phyloP scores from a whole-genome alignment of 2,329 filamentous ascomycete species.

The Cladophialophora carrionii region DNA sequence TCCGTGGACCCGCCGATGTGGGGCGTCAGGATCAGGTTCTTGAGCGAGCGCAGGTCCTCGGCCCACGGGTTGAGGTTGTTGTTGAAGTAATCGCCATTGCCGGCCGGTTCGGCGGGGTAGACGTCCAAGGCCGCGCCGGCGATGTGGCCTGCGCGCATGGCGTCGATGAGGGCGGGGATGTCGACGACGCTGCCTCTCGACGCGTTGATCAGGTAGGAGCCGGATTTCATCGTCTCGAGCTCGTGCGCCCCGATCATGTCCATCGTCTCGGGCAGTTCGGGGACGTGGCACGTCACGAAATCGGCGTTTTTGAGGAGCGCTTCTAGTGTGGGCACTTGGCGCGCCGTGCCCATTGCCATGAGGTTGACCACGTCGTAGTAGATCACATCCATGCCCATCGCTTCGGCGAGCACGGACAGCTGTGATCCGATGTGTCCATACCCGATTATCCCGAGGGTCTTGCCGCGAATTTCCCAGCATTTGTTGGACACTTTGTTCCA shows the following conservation, averaged over 20 bases:
- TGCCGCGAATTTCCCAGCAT: slow-evolving; percentile 98
- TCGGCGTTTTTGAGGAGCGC: slow-evolving; percentile 78
- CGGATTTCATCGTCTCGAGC: slow-evolving; percentile 86
- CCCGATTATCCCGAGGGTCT: slow-evolving; percentile 94
- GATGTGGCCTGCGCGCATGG: slow-evolving; percentile 81
- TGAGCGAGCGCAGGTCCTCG: slow-evolving; percentile 79
- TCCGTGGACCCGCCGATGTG: slow-evolving; percentile 98
- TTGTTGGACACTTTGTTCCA: slow-evolving; percentile 98
- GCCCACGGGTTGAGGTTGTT: slow-evolving; percentile 80
- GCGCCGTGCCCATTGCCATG: slow-evolving; percentile 89
- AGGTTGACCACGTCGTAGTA: slow-evolving; percentile 95
- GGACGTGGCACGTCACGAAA: slow-evolving; percentile 93
- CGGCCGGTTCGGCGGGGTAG: slow-evolving; percentile 89
- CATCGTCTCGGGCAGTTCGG: slow-evolving; percentile 88
- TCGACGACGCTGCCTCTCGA: slow-evolving; percentile 92
- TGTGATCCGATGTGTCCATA: slow-evolving; percentile 98
- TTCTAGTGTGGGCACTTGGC: slow-evolving; percentile 77
- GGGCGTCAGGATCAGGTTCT: slow-evolving; percentile 92
- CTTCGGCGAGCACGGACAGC: slow-evolving; percentile 89
- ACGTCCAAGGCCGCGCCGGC: slow-evolving; percentile 96
- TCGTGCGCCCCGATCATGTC: slow-evolving; percentile 83
- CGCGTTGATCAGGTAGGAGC: slow-evolving; percentile 94
- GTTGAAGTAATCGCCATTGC: slow-evolving; percentile 94
- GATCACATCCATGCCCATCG: slow-evolving; percentile 97
- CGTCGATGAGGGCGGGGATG: slow-evolving; percentile 86